These are phyloP conservation scores for Trypanosoma vivax DNA, from an alignment of 208 protist genomes.

Conservation along the genomic window DNA sequence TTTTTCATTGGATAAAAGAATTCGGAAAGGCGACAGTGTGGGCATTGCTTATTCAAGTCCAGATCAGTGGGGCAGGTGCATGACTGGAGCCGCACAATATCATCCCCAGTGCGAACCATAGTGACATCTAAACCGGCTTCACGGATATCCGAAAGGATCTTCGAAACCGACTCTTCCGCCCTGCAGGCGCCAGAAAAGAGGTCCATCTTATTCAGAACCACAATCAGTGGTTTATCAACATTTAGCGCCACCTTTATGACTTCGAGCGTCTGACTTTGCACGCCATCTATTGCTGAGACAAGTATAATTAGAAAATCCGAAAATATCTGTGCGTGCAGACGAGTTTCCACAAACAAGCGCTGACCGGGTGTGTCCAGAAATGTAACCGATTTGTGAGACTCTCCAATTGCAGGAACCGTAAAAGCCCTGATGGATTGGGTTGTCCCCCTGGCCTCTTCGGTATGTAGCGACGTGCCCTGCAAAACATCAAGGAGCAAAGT, in stretches of 20 bases:
- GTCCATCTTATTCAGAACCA: slow-evolving; percentile 87
- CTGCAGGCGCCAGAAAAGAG: slow-evolving; percentile 53
- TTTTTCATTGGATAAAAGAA: slow-evolving; percentile 64
- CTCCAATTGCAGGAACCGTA: slow-evolving; percentile 28
- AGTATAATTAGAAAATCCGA: slow-evolving; percentile 73
- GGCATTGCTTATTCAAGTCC: not conserved
- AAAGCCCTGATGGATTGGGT: slow-evolving; percentile 77
- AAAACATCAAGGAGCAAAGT: slow-evolving; percentile 82
- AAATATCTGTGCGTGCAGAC: slow-evolving; percentile 66
- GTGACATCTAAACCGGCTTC: slow-evolving; percentile 62
- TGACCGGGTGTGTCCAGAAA: slow-evolving; percentile 90
- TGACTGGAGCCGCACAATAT: slow-evolving; percentile 23
- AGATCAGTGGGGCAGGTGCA: not conserved
- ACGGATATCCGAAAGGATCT: slow-evolving; percentile 37
- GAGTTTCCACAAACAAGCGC: slow-evolving; percentile 69
- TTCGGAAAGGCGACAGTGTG: slow-evolving; percentile 10
- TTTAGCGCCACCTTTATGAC: slow-evolving; percentile 80
- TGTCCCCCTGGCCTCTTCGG: slow-evolving; percentile 61
- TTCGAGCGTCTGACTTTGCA: slow-evolving; percentile 82
- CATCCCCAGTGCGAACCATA: slow-evolving; percentile 36
- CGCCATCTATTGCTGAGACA: slow-evolving; percentile 71
- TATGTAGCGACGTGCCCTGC: slow-evolving; percentile 35
- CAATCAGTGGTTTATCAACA: slow-evolving; percentile 76
- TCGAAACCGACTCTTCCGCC: slow-evolving; percentile 28
- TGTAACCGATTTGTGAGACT: slow-evolving; percentile 36